Percentiles rank a stretch among this genome's conserved stretches.
Evolutionary conservation across 495 filamentous ascomycete species (phyloP).

Genomic region (Podospora conica): DNA sequence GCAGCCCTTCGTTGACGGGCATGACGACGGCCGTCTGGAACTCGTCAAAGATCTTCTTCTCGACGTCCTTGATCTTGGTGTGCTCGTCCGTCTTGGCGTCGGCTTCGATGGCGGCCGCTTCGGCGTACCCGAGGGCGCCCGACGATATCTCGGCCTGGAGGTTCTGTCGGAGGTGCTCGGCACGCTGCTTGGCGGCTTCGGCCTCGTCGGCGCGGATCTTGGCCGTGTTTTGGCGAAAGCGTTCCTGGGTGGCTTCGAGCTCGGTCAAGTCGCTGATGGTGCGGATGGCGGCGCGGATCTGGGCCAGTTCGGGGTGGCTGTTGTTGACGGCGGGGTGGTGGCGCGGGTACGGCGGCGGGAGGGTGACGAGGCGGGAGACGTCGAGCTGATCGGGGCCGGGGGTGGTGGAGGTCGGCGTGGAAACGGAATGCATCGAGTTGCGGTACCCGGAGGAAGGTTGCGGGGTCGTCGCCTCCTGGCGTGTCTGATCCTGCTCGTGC

Average conservation of each 20-base stretch:
- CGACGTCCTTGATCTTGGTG: constrained; percentile 52
- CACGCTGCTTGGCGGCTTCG: constrained; percentile 37
- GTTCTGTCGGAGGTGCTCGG: constrained; percentile 46
- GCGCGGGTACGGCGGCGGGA: constrained; percentile 84
- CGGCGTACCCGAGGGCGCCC: constrained; percentile 69
- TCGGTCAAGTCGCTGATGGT: constrained; percentile 69
- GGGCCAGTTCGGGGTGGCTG: constrained; percentile 78
- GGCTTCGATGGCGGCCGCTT: constrained; percentile 65
- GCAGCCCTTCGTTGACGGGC: constrained; percentile 69
- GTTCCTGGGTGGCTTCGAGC: constrained; percentile 59
- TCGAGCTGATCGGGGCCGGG: constrained; percentile 57
- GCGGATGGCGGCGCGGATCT: constrained; percentile 69
- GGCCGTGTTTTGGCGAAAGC: constrained; percentile 43
- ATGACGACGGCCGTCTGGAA: constrained; percentile 71
- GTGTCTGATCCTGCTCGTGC: constrained; percentile 51
- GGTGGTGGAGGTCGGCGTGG: constrained; percentile 35
- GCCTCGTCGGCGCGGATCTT: constrained; percentile 40
- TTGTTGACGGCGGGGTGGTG: constrained; percentile 96
- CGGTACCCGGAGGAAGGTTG: constrained; percentile 28
- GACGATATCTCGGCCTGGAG: constrained; percentile 68
- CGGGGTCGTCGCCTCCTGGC: constrained; percentile 21
- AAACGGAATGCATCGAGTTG: constrained; percentile 34
- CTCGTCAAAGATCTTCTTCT: constrained; percentile 65
- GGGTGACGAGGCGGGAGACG: constrained; percentile 83
- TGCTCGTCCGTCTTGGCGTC: constrained; percentile 62